Evolutionary conservation across 2,329 filamentous ascomycete genomes (phyloP), one percentile per base, ranked within the genome.

Genomic region (Helminthosporium solani): DNA sequence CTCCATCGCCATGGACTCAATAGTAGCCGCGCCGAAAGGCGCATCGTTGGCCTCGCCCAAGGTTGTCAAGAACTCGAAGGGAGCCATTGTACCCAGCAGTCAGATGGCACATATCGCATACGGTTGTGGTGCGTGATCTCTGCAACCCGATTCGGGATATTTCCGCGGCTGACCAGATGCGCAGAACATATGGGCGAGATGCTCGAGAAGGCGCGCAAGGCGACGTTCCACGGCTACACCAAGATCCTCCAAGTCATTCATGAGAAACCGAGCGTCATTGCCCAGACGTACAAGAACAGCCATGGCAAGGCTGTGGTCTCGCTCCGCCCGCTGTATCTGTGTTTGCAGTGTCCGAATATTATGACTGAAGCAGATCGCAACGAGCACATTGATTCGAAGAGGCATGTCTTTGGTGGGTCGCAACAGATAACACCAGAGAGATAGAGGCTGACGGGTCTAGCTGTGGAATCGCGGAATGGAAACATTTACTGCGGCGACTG

Each of bases 401-500:
- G 76, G 40, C 88, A 92, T 68, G 78, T 83, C 41, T 90, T 91
- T 59, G 89, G 87, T 90, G 76, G 49, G 73, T 64, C 23, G 8
- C 33, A 35, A 7, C n/a, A 16, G 33, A 38, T 16, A 58, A 40
- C 42, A 47, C 9, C 1, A 11, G 12, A 31, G 19, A 9, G 27
- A 7, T 25, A 31, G 21, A 34, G n/a, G 55, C 64, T 66, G 52
- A 65, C 41, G 30, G n/a, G 18, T 28, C 53, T 44, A 90, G 87
- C 87, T 63, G 86, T 91, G 31, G 88, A 94, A 62, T 92, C 88
- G 19, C 78, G 84, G 47, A 85, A 80, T 56, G 88, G 88, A 31
- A 79, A 83, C 40, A 73, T 94, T 6, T 92, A 86, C 70, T 94
- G 88, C 68, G 86, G 90, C 54, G 84, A 89, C 64, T 94, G 88